A percentile compares a stretch with the other conserved stretches of the same genome.
phyloP scores from a whole-genome alignment of 1,284 basidiomycete genomes.

The Butyriboletus regius region DNA sequence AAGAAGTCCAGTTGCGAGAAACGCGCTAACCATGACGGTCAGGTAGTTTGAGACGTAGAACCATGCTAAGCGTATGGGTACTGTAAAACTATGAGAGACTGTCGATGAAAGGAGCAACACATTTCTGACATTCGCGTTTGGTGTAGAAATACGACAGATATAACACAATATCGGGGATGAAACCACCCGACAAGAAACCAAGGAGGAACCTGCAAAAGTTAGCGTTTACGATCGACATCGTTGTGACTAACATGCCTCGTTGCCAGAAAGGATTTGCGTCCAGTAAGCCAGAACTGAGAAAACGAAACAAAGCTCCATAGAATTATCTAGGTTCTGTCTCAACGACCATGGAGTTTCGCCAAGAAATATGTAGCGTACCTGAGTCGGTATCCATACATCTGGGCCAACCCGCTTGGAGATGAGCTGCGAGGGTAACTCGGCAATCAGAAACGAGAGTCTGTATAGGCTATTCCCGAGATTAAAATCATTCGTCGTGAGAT shows the following conservation, averaged over 20 bases:
- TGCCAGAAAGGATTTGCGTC: constrained; percentile 49
- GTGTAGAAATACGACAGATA: constrained; percentile 68
- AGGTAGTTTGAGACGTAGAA: constrained; percentile 61
- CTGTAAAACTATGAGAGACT: constrained; percentile 19
- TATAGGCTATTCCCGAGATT: constrained; percentile 61
- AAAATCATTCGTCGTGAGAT: constrained; percentile 50
- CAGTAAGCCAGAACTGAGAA: constrained; percentile 58
- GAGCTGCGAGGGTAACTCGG: constrained; percentile 65
- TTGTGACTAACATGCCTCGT: constrained; percentile 28
- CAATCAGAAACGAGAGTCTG: constrained; percentile 51
- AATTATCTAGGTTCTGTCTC: constrained; percentile 36
- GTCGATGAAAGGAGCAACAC: background rate
- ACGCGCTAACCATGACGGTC: constrained; percentile 49
- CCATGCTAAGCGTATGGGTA: constrained; percentile 60
- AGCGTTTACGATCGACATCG: constrained; percentile 27
- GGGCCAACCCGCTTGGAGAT: constrained; percentile 64
- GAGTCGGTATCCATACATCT: constrained; percentile 65
- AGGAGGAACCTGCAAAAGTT: constrained; percentile 57
- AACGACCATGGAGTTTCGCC: background rate
- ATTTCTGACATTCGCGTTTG: constrained; percentile 43
- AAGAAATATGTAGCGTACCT: constrained; percentile 34
- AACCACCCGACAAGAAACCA: constrained; percentile 45
- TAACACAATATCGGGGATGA: constrained; percentile 58
- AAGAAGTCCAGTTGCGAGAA: constrained; percentile 60
- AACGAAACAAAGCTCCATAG: constrained; percentile 53